These are phyloP conservation scores for Rhodomyrtus tomentosa DNA, from an alignment of 345 rosid species.

Conservation along the genomic window DNA sequence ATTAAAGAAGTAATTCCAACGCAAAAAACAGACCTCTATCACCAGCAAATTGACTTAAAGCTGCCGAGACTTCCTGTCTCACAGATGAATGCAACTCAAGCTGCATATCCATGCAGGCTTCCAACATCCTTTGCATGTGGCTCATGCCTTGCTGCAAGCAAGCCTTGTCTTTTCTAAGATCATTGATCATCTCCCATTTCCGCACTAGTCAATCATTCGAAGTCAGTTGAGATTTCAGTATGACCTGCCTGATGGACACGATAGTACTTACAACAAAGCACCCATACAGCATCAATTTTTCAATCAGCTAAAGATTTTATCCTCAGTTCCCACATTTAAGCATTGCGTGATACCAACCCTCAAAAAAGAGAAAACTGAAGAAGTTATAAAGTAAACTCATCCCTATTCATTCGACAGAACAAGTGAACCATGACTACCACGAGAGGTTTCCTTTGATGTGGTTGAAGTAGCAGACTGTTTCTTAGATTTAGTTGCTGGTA, in stretches of 20 bases:
- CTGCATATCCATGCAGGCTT: slow-evolving; percentile 99
- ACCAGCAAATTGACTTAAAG: slow-evolving; percentile 64
- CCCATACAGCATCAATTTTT: background rate
- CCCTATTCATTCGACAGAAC: slow-evolving; percentile 25
- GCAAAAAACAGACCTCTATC: slow-evolving; percentile 45
- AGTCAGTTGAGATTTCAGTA: background rate
- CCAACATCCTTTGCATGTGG: slow-evolving; percentile 98
- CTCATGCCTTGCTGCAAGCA: slow-evolving; percentile 97
- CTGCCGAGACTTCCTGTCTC: slow-evolving; percentile 97
- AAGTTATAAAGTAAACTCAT: background rate
- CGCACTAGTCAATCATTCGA: background rate
- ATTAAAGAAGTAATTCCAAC: background rate
- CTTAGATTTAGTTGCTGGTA: slow-evolving; percentile 13
- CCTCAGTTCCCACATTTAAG: background rate
- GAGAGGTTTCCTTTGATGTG: slow-evolving; percentile 18
- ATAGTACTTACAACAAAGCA: background rate
- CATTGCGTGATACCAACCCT: background rate
- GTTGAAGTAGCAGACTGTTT: slow-evolving; percentile 12
- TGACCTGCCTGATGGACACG: background rate
- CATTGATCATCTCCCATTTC: slow-evolving; percentile 98
- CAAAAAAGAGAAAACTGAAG: background rate
- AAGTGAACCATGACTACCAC: slow-evolving; percentile 30
- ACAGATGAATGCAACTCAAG: slow-evolving; percentile 96
- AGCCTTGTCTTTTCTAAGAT: slow-evolving; percentile 83
- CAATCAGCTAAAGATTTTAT: background rate